These are phyloP conservation scores for Sporothrix luriei DNA, from an alignment of 2,329 filamentous ascomycete species.

Conservation along the genomic window DNA sequence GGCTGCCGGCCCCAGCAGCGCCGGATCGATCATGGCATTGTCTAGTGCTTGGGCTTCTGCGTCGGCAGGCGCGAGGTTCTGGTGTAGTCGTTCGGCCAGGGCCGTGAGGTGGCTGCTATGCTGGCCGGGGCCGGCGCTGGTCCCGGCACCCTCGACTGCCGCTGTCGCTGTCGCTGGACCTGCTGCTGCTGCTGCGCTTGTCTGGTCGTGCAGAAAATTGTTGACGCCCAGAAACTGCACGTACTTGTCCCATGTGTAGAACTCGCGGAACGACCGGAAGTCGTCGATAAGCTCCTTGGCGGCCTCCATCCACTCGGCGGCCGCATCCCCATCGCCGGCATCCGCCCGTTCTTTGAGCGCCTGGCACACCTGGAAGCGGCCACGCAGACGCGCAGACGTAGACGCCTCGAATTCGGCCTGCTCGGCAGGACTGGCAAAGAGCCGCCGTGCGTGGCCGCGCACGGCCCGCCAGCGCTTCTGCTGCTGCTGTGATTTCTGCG, in stretches of 20 bases:
- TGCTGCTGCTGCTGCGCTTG: slow-evolving; percentile 36
- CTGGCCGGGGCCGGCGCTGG: slow-evolving; percentile 27
- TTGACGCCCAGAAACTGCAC: slow-evolving; percentile 57
- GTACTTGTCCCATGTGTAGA: slow-evolving; percentile 69
- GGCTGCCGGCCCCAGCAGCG: slow-evolving; percentile 40
- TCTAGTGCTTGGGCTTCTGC: slow-evolving; percentile 16
- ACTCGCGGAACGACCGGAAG: slow-evolving; percentile 64
- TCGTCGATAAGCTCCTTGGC: slow-evolving; percentile 64
- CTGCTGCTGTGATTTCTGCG: background rate
- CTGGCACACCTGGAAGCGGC: slow-evolving; percentile 50
- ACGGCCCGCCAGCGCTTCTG: slow-evolving; percentile 30
- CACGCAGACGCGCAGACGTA: slow-evolving; percentile 39
- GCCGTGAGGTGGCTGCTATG: slow-evolving; percentile 52
- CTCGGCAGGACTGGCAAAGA: slow-evolving; percentile 39
- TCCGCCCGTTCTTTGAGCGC: slow-evolving; percentile 43
- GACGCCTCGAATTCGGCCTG: slow-evolving; percentile 39
- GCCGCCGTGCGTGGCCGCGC: slow-evolving; percentile 31
- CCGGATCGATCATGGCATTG: slow-evolving; percentile 39
- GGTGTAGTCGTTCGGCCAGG: slow-evolving; percentile 59
- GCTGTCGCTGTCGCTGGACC: slow-evolving; percentile 35
- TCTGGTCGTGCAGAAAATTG: slow-evolving; percentile 45
- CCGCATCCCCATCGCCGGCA: slow-evolving; percentile 49
- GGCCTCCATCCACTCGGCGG: slow-evolving; percentile 59
- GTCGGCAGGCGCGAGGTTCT: slow-evolving; percentile 40
- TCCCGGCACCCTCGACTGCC: slow-evolving; percentile 18